These are phyloP conservation scores for Claviceps africana DNA, from an alignment of 2,329 filamentous ascomycete genomes.

Conservation along the genomic window DNA sequence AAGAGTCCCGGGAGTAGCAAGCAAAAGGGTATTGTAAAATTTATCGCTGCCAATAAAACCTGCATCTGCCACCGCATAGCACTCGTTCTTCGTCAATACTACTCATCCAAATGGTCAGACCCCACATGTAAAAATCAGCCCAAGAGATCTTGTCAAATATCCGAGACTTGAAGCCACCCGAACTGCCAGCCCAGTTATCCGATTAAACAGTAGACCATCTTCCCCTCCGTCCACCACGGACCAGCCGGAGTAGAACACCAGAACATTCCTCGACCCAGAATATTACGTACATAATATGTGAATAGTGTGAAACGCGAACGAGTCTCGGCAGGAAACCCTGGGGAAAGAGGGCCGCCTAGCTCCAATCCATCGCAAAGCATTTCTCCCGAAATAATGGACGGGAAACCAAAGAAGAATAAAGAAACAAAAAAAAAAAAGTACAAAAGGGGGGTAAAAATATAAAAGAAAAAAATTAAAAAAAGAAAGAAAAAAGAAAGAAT, in stretches of 20 bases:
- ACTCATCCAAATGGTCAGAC: constrained; percentile 3
- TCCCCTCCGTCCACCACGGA: constrained; percentile 13
- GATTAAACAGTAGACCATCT: not conserved
- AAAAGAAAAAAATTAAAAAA: constrained; percentile 11
- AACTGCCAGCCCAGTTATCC: not conserved
- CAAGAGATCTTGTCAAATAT: not conserved
- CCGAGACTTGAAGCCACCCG: constrained; percentile 1
- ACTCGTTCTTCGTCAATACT: constrained; percentile 4
- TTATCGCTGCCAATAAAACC: not conserved
- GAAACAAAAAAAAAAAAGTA: not conserved
- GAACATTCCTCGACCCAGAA: constrained; percentile 8
- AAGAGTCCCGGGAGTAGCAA: not conserved
- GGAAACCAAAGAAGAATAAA: not conserved
- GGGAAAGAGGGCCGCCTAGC: not conserved
- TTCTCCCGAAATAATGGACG: not conserved
- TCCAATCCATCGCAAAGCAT: not conserved
- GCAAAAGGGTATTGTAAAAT: constrained; percentile 1
- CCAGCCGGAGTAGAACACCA: constrained; percentile 19
- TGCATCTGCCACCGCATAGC: not conserved
- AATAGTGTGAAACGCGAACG: not conserved
- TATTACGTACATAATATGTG: constrained; percentile 10
- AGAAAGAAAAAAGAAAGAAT: not conserved
- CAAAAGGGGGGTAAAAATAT: not conserved
- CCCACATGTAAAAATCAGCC: not conserved
- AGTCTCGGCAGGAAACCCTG: not conserved